A percentile compares a stretch with the other conserved stretches of the same genome.
These are phyloP conservation scores for Colletotrichum costaricense DNA, from an alignment of 2,329 filamentous ascomycete species.

Conservation along the genomic window DNA sequence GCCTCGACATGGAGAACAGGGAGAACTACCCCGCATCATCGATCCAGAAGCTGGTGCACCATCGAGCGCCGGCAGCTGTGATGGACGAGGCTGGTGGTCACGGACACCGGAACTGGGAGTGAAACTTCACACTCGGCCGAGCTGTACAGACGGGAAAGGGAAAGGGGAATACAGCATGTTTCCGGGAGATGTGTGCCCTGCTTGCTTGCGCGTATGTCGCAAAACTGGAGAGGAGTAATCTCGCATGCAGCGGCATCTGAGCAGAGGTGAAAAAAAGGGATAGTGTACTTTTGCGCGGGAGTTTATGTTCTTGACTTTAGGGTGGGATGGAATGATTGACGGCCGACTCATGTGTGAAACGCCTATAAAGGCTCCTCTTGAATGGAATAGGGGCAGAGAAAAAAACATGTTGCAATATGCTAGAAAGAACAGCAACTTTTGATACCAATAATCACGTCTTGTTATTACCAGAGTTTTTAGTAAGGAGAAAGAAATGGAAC, in stretches of 20 bases:
- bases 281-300: not conserved
- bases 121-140: conserved; percentile 16
- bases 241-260: not conserved
- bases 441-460: conserved; percentile 24
- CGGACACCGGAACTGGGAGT: conserved; percentile 35
- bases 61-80: conserved; percentile 30
- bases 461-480: conserved; percentile 5
- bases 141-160: not conserved
- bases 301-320: not conserved
- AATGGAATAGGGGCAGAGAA: not conserved
- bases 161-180: not conserved
- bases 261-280: not conserved
- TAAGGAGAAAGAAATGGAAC: not conserved
- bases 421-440: conserved; percentile 22
- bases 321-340: conserved; percentile 32
- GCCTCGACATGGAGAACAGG: conserved; percentile 37
- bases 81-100: conserved; percentile 33
- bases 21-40: conserved; percentile 38
- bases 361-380: conserved; percentile 2
- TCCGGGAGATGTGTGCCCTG: not conserved
- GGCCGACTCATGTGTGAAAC: conserved; percentile 32
- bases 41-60: conserved; percentile 36
- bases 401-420: not conserved
- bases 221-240: not conserved
- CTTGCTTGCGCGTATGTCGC: not conserved